Base-by-base conservation (phyloP, 1,139 yeast genomes). In the Candida dubliniensis region DNA sequence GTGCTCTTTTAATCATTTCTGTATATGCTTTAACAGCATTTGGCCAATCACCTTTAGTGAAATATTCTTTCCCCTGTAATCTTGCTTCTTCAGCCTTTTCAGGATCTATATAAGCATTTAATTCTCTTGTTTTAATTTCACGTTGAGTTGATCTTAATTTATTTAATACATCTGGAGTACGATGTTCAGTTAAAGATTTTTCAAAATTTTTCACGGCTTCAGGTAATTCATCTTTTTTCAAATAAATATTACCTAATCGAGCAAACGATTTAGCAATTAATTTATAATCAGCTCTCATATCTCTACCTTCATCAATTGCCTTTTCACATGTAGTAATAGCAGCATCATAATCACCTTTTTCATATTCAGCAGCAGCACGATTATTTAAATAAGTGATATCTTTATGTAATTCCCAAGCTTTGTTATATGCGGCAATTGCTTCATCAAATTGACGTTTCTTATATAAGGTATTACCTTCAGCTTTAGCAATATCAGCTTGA, bases 351-450 rank as follows among this genome's bases (percentile, higher is more conserved):
- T 90, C 97, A 47, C 95, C 96, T 67, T 91, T 90, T 69, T 95
- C 99, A 59, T 70, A 93, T 67, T 93, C 96, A 26, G 99, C 99
- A 44, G 99, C 99, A 31, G 99, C 95, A 60, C 95, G 82, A 76
- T 95, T 95, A 74, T 93, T 95, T 63, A 95, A 76, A 66, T 87
- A 95, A 1, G 99, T 93, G 59, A 93, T 88, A 61, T 95, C 99
- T 60, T 84, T 78, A 69, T 76, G 71, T 29, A 83, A 65, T 37
- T 84, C 86, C 88, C 93, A 95, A 2, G 99, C 99, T 59, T 82
- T 77, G 60, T 87, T 76, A 71, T 95, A 95, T 51, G 81, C 75
- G 46, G 74, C 87, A 61, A 95, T 91, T 35, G 99, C 99, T 59
- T 86, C 96, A 60, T 89, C 97, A 55, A 95, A 95, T 60, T 91